These are phyloP conservation scores for Helichrysum umbraculigerum DNA, from an alignment of 129 eudicot species.

Conservation along the genomic window DNA sequence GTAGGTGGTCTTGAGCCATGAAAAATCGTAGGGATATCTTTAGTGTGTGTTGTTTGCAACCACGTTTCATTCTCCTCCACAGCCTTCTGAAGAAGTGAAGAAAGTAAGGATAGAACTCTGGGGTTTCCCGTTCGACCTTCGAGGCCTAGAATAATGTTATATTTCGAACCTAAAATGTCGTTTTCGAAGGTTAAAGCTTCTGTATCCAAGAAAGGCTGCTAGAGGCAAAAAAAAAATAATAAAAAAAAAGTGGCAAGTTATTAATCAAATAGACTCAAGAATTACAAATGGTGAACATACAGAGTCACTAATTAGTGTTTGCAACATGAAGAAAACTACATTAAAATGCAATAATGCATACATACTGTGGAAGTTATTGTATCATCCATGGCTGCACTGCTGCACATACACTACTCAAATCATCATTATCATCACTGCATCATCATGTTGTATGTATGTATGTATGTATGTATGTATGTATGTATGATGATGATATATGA, in stretches of 20 bases:
- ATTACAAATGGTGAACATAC: background rate
- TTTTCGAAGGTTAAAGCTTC: constrained; percentile 49
- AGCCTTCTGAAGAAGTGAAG: constrained; percentile 53
- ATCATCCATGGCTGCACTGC: constrained; percentile 37
- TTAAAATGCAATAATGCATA: background rate
- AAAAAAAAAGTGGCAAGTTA: background rate
- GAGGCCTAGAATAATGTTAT: constrained; percentile 55
- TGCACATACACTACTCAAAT: constrained; percentile 23
- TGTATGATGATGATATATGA: background rate
- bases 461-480: background rate
- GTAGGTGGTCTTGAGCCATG: constrained; percentile 79
- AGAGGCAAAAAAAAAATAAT: background rate
- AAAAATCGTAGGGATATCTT: constrained; percentile 53
- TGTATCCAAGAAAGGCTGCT: constrained; percentile 47
- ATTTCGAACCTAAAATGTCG: constrained; percentile 38
- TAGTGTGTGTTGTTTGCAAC: constrained; percentile 42
- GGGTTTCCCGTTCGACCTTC: constrained; percentile 50
- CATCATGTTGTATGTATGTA: background rate
- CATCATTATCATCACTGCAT: constrained; percentile 10
- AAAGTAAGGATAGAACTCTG: constrained; percentile 51
- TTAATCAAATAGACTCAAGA: background rate
- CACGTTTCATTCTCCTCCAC: constrained; percentile 56
- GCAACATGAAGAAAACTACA: background rate
- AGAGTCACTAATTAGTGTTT: background rate
- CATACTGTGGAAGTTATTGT: constrained; percentile 32